A percentile compares a stretch with the other conserved stretches of the same genome.
Evolutionary conservation across 805 yeast species (phyloP).

Genomic region (Suhomyces tanzawaensis): DNA sequence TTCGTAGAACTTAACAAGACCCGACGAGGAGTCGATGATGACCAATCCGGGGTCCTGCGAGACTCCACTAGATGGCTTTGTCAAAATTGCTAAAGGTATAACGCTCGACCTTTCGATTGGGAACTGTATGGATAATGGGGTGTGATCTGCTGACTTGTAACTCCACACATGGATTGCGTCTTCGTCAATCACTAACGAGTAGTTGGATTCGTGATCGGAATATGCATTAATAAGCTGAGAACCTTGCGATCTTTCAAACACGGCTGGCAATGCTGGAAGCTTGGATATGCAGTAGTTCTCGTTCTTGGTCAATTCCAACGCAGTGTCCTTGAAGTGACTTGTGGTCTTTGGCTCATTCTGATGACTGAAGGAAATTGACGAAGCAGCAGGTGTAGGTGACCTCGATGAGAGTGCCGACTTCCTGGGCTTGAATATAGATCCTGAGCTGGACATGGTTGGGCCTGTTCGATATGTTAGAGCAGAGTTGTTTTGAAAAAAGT

Average conservation of each 20-base stretch:
- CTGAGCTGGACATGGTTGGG: constrained; percentile 1
- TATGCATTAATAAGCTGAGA: constrained; percentile 35
- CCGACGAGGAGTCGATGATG: constrained; percentile 56
- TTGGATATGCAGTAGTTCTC: constrained; percentile 55
- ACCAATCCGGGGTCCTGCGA: constrained; percentile 65
- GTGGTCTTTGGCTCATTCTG: neutral
- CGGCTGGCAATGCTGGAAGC: constrained; percentile 54
- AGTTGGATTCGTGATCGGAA: constrained; percentile 46
- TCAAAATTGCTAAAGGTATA: constrained; percentile 55
- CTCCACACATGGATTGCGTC: constrained; percentile 64
- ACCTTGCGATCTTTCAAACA: constrained; percentile 30
- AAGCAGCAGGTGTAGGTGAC: constrained; percentile 2
- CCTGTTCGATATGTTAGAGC: no score
- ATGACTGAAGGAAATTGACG: neutral
- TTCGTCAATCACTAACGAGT: constrained; percentile 50
- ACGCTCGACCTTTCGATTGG: constrained; percentile 32
- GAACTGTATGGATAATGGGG: constrained; percentile 57
- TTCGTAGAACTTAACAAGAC: constrained; percentile 67
- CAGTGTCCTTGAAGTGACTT: constrained; percentile 2
- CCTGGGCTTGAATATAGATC: constrained; percentile 10
- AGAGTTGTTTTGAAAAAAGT: neutral
- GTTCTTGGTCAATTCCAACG: constrained; percentile 53
- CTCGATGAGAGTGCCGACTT: constrained; percentile 1
- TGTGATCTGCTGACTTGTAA: constrained; percentile 57
- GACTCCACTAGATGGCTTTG: constrained; percentile 54